Conservation (phyloP, 495 filamentous ascomycete species). For the Trichoderma asperelloides region DNA sequence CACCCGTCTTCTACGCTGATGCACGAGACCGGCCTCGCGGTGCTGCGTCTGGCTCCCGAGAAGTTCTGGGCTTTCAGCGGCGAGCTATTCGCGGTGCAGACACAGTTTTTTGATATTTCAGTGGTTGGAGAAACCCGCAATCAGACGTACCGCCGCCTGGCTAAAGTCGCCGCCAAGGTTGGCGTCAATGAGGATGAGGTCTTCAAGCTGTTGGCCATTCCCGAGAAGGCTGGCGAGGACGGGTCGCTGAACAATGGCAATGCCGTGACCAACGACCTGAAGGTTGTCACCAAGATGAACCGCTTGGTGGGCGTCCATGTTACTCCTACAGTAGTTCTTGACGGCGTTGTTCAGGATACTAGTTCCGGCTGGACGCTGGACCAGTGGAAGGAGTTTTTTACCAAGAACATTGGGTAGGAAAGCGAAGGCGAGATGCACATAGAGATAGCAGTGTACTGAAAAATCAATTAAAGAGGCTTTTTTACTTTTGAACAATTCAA, state of each 20-base stretch:
- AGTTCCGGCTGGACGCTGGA: constrained; percentile 65
- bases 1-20: constrained; percentile 80
- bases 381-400: constrained; percentile 82
- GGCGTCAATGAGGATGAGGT: constrained; percentile 60
- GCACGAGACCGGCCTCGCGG: constrained; percentile 80
- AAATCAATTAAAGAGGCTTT: not conserved
- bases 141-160: constrained; percentile 69
- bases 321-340: constrained; percentile 79
- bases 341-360: constrained; percentile 69
- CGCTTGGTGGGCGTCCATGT: constrained; percentile 76
- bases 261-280: constrained; percentile 72
- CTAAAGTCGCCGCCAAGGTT: constrained; percentile 50
- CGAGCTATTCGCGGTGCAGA: constrained; percentile 61
- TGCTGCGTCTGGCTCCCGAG: constrained; percentile 54
- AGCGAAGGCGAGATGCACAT: not conserved
- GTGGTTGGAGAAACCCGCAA: constrained; percentile 78
- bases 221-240: constrained; percentile 50
- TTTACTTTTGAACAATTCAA: no score
- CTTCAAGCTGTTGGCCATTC: constrained; percentile 53
- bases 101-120: constrained; percentile 69
- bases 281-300: constrained; percentile 72
- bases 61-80: constrained; percentile 73
- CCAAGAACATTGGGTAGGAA: constrained; percentile 51
- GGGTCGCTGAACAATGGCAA: constrained; percentile 70
- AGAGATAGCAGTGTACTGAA: no score